These are phyloP conservation scores for Picea sitchensis DNA, from an alignment of 75 land plant species.

Conservation along the genomic window DNA sequence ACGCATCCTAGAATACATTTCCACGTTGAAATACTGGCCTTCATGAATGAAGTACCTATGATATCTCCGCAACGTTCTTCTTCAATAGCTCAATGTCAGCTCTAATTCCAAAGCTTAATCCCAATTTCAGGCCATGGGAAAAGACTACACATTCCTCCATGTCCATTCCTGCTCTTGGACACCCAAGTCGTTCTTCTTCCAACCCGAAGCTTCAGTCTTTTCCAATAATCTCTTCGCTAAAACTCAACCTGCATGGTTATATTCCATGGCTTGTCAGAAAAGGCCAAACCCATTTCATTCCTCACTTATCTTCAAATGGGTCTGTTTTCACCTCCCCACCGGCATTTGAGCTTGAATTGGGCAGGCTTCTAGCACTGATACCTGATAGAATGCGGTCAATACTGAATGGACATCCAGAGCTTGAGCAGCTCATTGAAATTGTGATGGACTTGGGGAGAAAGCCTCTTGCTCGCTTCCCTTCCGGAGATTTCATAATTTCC, in stretches of 20 bases:
- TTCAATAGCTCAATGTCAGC: not conserved
- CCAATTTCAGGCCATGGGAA: not conserved
- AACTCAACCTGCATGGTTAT: not conserved
- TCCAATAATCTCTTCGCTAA: not conserved
- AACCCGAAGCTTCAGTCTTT: not conserved
- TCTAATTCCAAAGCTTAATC: not conserved
- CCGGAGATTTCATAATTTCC: slow-evolving; percentile 81
- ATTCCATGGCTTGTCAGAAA: not conserved
- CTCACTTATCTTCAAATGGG: not conserved
- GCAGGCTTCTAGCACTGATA: slow-evolving; percentile 53
- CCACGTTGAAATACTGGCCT: too few species aligned
- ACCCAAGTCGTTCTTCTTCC: not conserved
- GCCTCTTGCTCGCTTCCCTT: slow-evolving; percentile 89
- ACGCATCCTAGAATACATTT: too few species aligned
- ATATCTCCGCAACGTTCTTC: too few species aligned
- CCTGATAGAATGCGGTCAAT: slow-evolving; percentile 56
- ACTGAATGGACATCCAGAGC: slow-evolving; percentile 56
- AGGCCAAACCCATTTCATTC: not conserved
- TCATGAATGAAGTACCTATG: too few species aligned
- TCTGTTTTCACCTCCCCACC: not conserved
- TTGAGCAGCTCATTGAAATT: slow-evolving; percentile 67
- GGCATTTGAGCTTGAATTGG: slow-evolving; percentile 42
- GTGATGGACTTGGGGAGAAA: slow-evolving; percentile 89
- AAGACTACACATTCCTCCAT: not conserved
- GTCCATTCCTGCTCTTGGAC: not conserved